Evolutionary conservation across 2,329 filamentous ascomycete genomes (phyloP).

Genomic region (Eutypa lata): DNA sequence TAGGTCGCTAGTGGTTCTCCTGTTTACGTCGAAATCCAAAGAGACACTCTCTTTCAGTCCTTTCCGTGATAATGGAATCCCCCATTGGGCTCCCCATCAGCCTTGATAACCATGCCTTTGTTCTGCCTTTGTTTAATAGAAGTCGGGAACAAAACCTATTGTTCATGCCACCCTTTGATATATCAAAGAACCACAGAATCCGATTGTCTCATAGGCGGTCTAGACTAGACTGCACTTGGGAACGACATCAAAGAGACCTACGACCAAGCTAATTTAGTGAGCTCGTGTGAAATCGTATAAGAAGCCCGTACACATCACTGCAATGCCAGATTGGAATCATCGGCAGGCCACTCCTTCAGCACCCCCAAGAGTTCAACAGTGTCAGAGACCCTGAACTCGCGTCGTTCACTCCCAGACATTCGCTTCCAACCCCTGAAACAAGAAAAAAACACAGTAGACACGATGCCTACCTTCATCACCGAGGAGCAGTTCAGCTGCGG

Average conservation of each 20-base stretch:
- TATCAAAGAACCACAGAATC: neutral
- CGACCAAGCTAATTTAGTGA: neutral
- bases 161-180: neutral
- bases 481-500: conserved; percentile 12
- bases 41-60: too few relatives aligned
- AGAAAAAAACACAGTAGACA: neutral
- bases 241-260: neutral
- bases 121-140: too few relatives aligned
- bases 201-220: neutral
- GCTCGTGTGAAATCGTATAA: neutral
- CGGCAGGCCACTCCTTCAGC: neutral
- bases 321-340: neutral
- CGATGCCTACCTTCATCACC: conserved; percentile 14
- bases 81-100: too few relatives aligned
- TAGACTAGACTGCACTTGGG: neutral
- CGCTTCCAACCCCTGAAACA: neutral
- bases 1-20: too few relatives aligned
- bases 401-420: neutral
- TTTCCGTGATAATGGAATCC: too few relatives aligned
- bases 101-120: too few relatives aligned
- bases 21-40: too few relatives aligned
- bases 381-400: neutral
- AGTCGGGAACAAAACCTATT: neutral
- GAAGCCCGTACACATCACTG: neutral
- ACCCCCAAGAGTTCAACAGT: neutral